Base-by-base conservation (phyloP, 495 filamentous ascomycete genomes). In the Cryomyces minteri region DNA sequence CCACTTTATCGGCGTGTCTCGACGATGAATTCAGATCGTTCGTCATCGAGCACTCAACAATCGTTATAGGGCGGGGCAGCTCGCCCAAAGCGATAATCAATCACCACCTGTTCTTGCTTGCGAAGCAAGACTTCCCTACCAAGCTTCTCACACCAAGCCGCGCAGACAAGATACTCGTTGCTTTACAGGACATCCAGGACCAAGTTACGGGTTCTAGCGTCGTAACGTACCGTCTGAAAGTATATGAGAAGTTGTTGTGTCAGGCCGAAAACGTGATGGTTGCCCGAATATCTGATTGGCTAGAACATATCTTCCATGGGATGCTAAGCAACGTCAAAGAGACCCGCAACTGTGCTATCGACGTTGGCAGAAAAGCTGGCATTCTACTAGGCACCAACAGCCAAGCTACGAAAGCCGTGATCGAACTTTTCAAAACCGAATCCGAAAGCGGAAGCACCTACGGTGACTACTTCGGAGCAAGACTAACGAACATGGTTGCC, bases 271-370 rank as follows among this genome's bases (percentile, higher is more conserved):
- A 67, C 4, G 61, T 70, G 12, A 92, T 98, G 76, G 48, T 72
- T 8, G 51, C 65, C 5, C 67, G 77, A 37, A 66, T 71, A 0
- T 53, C 52, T 0, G 67, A 80, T 43, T 96, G 88, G 88, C 69
- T 93, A 34, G 64, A 78, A 31, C 79, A 88, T 56, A 59, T 94
- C n/a, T 74, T 95, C 44, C 72, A 70, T 25, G 83, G 84, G 31
- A 73, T 94, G 62, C 71, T 93, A 18, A 83, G 83, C 58, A 77
- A 61, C 43, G 58, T 86, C 42, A 82, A 78, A 50, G 86, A 94
- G 39, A 78, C 84, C 32, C 67, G 84, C 38, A 57, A 65, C 4
- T 72, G 74, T n/a, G 85, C 87, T 9, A 78, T 96, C 25, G 59
- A 69, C 1, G 69, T 88, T 12, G 82, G 85, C 1, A 67, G 78